phyloP scores from a whole-genome alignment of 768 basidiomycete genomes.

The Russula virescens region DNA sequence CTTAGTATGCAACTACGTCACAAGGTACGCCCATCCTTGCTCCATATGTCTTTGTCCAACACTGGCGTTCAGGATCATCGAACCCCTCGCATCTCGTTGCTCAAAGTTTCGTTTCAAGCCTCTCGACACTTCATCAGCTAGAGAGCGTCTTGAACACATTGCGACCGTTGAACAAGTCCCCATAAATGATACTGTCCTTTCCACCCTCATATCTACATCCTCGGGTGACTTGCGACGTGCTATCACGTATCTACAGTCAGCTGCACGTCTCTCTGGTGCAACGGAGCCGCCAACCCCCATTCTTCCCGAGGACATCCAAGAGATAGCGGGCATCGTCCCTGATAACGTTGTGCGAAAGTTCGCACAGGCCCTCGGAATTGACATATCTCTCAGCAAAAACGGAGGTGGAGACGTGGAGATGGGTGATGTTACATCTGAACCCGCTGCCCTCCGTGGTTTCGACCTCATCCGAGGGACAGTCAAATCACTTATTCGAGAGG shows the following conservation, averaged over 20 bases:
- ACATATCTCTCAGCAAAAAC: constrained; percentile 36
- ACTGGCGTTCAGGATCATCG: constrained; percentile 70
- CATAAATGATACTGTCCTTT: constrained; percentile 53
- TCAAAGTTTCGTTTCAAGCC: constrained; percentile 98
- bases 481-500: constrained; percentile 72
- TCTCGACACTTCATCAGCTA: constrained; percentile 72
- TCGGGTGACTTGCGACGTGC: constrained; percentile 92
- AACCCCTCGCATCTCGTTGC: constrained; percentile 96
- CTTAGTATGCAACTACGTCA: constrained; percentile 98
- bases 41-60: neutral
- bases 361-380: constrained; percentile 66
- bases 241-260: constrained; percentile 97
- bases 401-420: constrained; percentile 48
- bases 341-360: constrained; percentile 63
- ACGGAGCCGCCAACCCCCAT: constrained; percentile 70
- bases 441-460: constrained; percentile 41
- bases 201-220: constrained; percentile 71
- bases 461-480: constrained; percentile 64
- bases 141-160: constrained; percentile 71
- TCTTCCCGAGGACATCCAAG: constrained; percentile 76
- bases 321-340: constrained; percentile 95
- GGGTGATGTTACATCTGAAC: constrained; percentile 25
- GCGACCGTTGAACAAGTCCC: constrained; percentile 67
- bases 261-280: constrained; percentile 77
- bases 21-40: constrained; percentile 52